Percentiles rank a stretch among this genome's conserved stretches.
These are phyloP conservation scores for Mucor piriformis DNA, from an alignment of 371 early-diverging fungal genomes.

Conservation along the genomic window DNA sequence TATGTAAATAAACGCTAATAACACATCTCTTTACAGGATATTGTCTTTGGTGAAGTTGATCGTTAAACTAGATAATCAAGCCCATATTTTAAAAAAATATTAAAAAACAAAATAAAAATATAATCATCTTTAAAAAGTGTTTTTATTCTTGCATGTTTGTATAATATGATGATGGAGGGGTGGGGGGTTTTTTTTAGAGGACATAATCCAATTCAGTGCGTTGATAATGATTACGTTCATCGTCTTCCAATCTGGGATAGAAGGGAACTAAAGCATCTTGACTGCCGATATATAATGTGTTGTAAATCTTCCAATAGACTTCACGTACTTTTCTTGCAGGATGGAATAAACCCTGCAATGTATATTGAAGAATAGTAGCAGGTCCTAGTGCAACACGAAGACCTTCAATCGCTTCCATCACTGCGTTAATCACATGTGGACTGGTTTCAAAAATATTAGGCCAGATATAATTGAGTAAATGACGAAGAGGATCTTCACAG, in stretches of 20 bases:
- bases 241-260: slow-evolving; percentile 89
- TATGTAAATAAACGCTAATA: too few species aligned
- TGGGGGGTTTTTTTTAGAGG: slow-evolving; percentile 33
- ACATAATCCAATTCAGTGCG: slow-evolving; percentile 75
- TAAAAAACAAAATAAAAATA: not conserved
- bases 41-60: slow-evolving; percentile 95
- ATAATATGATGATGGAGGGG: not conserved
- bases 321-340: slow-evolving; percentile 96
- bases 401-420: slow-evolving; percentile 96
- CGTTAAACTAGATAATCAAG: slow-evolving; percentile 45
- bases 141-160: not conserved
- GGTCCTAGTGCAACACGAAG: slow-evolving; percentile 91
- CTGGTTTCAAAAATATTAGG: slow-evolving; percentile 97
- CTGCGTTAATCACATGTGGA: slow-evolving; percentile 96
- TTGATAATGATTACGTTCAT: slow-evolving; percentile 72
- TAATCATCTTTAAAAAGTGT: not conserved
- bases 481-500: slow-evolving; percentile 92
- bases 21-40: slow-evolving; percentile 67
- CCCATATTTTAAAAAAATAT: not conserved
- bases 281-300: slow-evolving; percentile 89
- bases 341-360: slow-evolving; percentile 96
- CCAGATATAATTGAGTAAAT: slow-evolving; percentile 95
- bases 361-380: slow-evolving; percentile 82
- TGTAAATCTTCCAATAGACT: slow-evolving; percentile 98
- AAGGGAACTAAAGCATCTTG: slow-evolving; percentile 92